These are phyloP conservation scores for Colletotrichum spaethianum DNA, from an alignment of 2,329 filamentous ascomycete genomes.

Conservation along the genomic window DNA sequence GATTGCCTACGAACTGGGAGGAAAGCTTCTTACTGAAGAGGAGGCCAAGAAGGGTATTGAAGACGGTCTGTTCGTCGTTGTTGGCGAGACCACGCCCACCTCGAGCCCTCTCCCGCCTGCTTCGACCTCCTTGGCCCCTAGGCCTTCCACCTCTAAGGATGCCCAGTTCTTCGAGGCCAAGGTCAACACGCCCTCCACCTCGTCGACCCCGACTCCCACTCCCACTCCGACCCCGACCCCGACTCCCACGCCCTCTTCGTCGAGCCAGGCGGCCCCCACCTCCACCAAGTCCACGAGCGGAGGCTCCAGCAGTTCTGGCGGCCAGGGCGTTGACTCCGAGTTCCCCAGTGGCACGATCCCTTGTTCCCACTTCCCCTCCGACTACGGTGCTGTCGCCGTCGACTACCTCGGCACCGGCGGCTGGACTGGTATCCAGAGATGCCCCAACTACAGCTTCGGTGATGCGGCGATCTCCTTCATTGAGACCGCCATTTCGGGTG, in stretches of 20 bases:
- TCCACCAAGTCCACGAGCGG: slow-evolving; percentile 46
- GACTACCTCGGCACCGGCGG: slow-evolving; percentile 79
- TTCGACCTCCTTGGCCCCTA: slow-evolving; percentile 52
- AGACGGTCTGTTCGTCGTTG: slow-evolving; percentile 78
- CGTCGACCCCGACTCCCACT: slow-evolving; percentile 48
- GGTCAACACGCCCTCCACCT: slow-evolving; percentile 49
- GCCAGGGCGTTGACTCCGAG: slow-evolving; percentile 71
- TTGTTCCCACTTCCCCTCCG: slow-evolving; percentile 82
- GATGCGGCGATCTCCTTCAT: slow-evolving; percentile 75
- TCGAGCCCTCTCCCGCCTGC: slow-evolving; percentile 62
- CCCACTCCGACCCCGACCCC: slow-evolving; percentile 47
- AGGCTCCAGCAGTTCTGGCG: slow-evolving; percentile 48
- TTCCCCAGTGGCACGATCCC: slow-evolving; percentile 83
- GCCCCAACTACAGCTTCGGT: slow-evolving; percentile 64
- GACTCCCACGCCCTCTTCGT: slow-evolving; percentile 41
- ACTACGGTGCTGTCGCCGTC: slow-evolving; percentile 83
- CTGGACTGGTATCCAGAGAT: slow-evolving; percentile 84
- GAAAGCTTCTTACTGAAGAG: slow-evolving; percentile 69
- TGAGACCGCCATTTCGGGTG: slow-evolving; percentile 72
- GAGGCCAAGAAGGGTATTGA: slow-evolving; percentile 81
- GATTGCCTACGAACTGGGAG: slow-evolving; percentile 80
- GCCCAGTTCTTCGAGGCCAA: slow-evolving; percentile 68
- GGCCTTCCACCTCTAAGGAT: slow-evolving; percentile 52
- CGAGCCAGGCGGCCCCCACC: slow-evolving; percentile 46
- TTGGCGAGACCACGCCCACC: slow-evolving; percentile 71